A percentile compares a stretch with the other conserved stretches of the same genome.
phyloP scores from a whole-genome alignment of 2,329 filamentous ascomycete genomes.

The Talaromyces atroroseus region DNA sequence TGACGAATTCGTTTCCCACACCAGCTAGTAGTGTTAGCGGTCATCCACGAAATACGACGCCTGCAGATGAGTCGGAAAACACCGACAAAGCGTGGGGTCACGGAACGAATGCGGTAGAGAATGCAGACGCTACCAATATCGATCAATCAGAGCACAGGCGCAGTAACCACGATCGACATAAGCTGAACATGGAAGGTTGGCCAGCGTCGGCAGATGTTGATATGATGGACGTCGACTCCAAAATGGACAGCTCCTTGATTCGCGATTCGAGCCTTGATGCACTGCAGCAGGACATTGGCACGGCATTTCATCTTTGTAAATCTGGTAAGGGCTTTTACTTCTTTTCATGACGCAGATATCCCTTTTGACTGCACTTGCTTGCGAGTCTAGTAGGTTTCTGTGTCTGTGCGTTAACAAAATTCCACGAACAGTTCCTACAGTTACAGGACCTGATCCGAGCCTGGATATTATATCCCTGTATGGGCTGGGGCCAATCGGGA shows the following conservation, averaged over 20 bases:
- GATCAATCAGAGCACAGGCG: constrained; percentile 27
- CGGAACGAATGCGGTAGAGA: constrained; percentile 7
- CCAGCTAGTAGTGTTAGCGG: constrained; percentile 42
- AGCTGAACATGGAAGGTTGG: constrained; percentile 18
- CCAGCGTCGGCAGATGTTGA: constrained; percentile 21
- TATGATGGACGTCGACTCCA: constrained; percentile 37
- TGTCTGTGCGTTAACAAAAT: constrained; percentile 41
- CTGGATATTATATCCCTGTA: constrained; percentile 58
- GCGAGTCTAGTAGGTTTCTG: constrained; percentile 21
- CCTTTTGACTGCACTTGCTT: constrained; percentile 24
- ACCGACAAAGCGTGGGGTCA: constrained; percentile 26
- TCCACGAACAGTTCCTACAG: constrained; percentile 38
- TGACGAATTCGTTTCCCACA: constrained; percentile 40
- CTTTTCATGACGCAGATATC: constrained; percentile 28
- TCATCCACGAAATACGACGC: constrained; percentile 25
- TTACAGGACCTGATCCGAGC: constrained; percentile 52
- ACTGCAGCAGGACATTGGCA: constrained; percentile 42
- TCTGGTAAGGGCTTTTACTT: constrained; percentile 40
- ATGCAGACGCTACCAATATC: constrained; percentile 16
- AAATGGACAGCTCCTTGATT: constrained; percentile 17
- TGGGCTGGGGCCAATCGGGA: constrained; percentile 50
- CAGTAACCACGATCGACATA: constrained; percentile 30
- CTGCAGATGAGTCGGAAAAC: constrained; percentile 32
- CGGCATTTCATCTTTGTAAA: constrained; percentile 46
- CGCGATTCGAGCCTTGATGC: constrained; percentile 35